Conservation (phyloP, 2,329 filamentous ascomycete genomes). For the Elsinoe batatas region DNA sequence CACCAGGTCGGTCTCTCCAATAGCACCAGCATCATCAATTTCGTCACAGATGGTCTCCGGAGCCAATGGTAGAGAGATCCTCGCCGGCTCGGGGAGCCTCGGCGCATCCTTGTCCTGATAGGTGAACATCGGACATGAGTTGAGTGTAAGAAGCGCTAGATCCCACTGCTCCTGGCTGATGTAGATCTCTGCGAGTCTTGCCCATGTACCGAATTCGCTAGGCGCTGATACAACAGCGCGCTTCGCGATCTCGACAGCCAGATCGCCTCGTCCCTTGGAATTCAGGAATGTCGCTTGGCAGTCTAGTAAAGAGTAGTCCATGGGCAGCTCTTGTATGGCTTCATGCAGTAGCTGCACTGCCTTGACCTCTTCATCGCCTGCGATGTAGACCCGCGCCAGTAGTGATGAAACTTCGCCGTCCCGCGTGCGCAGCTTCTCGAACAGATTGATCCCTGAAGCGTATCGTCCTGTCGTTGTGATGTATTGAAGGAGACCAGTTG, state of each 20-base stretch:
- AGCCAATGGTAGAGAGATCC: conserved; percentile 77
- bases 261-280: conserved; percentile 73
- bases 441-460: conserved; percentile 90
- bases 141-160: conserved; percentile 83
- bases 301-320: conserved; percentile 96
- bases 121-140: conserved; percentile 99
- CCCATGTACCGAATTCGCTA: conserved; percentile 96
- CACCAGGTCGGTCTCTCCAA: conserved; percentile 72
- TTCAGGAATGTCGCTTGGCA: conserved; percentile 88
- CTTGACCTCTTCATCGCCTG: conserved; percentile 95
- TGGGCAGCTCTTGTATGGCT: conserved; percentile 79
- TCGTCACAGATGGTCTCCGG: conserved; percentile 87
- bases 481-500: conserved; percentile 85
- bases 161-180: conserved; percentile 94
- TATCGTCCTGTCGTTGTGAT: conserved; percentile 92
- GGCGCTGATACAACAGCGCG: conserved; percentile 89
- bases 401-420: conserved; percentile 92
- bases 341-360: conserved; percentile 82
- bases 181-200: conserved; percentile 84
- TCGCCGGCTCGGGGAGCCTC: conserved; percentile 83
- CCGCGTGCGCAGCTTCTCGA: conserved; percentile 84
- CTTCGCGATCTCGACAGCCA: conserved; percentile 89
- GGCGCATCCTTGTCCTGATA: conserved; percentile 98
- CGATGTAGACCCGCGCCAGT: conserved; percentile 80
- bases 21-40: conserved; percentile 78